Conservation (phyloP, 176 grass and related monocot species). For the Ananas comosus region DNA sequence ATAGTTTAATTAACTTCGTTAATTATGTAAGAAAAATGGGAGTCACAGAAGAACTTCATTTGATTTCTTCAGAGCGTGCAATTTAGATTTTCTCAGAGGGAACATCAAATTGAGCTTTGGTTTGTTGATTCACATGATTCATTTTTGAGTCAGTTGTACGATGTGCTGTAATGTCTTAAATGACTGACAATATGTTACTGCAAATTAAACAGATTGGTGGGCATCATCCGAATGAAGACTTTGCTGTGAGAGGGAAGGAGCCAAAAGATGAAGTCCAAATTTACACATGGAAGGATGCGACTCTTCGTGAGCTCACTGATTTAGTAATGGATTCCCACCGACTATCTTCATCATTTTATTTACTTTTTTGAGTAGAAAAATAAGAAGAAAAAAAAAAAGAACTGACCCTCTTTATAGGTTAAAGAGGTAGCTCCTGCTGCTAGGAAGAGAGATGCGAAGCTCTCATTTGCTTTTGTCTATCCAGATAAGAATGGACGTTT, state of each 20-base stretch:
- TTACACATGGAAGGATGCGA: constrained; percentile 98
- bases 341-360: constrained; percentile 2
- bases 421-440: constrained; percentile 93
- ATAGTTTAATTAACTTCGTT: too few species aligned
- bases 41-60: too few species aligned
- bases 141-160: not conserved
- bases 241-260: constrained; percentile 88
- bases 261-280: constrained; percentile 99
- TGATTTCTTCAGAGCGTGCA: too few species aligned
- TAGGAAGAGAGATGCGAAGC: constrained; percentile 76
- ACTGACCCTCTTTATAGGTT: constrained; percentile 44
- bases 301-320: constrained; percentile 81
- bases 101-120: too few species aligned
- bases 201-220: constrained; percentile 37
- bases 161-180: not conserved
- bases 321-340: constrained; percentile 37
- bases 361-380: not conserved
- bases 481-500: constrained; percentile 89
- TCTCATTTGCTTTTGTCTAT: constrained; percentile 94
- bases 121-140: not conserved
- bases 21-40: too few species aligned
- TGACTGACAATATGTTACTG: not conserved
- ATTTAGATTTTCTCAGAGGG: too few species aligned
- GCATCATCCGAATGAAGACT: constrained; percentile 83
- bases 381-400: not conserved